Evolutionary conservation across 148 eudicot species (phyloP).

Genomic region (Nepenthes gracilis): DNA sequence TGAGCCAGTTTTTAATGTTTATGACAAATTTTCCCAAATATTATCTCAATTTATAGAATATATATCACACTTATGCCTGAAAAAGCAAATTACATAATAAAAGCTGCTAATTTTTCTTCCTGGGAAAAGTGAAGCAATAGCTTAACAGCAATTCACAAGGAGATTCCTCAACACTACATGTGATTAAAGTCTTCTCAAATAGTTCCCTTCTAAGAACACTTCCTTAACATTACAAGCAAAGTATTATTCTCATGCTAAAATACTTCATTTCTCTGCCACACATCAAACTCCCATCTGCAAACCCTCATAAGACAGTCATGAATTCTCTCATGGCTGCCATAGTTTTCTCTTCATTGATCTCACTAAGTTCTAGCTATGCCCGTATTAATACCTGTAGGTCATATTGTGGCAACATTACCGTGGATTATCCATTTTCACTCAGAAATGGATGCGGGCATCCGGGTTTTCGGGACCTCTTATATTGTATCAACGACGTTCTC

Average conservation of each 20-base stretch:
- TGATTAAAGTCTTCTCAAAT: background rate
- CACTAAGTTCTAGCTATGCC: background rate
- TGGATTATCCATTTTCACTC: conserved; percentile 70
- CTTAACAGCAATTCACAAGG: too few species aligned
- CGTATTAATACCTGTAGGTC: conserved; percentile 37
- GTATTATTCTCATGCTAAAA: background rate
- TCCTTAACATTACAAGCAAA: background rate
- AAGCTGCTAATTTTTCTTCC: too few species aligned
- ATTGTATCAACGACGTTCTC: conserved; percentile 69
- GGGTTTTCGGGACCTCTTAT: conserved; percentile 63
- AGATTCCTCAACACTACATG: too few species aligned
- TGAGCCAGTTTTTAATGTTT: too few species aligned
- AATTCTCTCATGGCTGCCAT: background rate
- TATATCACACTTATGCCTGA: too few species aligned
- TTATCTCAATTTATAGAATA: too few species aligned
- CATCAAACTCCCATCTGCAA: too few species aligned
- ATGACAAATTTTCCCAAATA: too few species aligned
- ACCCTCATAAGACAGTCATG: background rate
- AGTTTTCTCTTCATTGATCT: background rate
- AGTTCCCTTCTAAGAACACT: background rate
- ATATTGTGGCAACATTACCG: conserved; percentile 64
- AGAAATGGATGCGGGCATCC: conserved; percentile 84
- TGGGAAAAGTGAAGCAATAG: too few species aligned
- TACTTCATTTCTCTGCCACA: too few species aligned
- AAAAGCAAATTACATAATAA: too few species aligned